Percentiles rank a stretch among this genome's conserved stretches.
phyloP scores from a whole-genome alignment of 1,284 basidiomycete genomes.

The Ustilago shanxiensis region DNA sequence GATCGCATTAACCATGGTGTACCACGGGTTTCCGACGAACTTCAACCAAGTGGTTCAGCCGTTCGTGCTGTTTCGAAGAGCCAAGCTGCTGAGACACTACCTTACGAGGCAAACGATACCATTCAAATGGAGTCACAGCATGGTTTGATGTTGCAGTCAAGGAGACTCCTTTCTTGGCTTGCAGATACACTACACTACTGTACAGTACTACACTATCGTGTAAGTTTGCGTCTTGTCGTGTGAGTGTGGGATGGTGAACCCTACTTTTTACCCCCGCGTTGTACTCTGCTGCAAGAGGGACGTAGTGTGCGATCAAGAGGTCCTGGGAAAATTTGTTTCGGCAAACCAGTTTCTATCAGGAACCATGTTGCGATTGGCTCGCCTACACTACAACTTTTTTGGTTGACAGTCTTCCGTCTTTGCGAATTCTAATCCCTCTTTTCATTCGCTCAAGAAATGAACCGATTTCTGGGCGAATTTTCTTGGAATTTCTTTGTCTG shows the following conservation, averaged over 20 bases:
- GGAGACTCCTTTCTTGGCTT: no score
- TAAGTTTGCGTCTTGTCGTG: neutral
- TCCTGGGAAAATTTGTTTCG: constrained; percentile 16
- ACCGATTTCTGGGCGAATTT: neutral
- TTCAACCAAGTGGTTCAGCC: neutral
- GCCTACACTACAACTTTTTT: neutral
- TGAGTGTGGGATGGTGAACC: neutral
- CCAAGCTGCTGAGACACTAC: neutral
- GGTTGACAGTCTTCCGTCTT: constrained; percentile 6
- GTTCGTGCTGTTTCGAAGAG: no score
- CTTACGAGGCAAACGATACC: no score
- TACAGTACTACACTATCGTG: no score
- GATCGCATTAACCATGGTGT: neutral
- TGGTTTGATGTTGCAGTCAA: neutral
- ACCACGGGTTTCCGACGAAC: neutral
- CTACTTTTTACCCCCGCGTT: constrained; percentile 4
- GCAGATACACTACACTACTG: no score
- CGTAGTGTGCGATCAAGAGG: constrained; percentile 5
- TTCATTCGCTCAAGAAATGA: neutral
- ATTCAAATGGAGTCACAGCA: neutral
- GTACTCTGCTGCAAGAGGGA: neutral
- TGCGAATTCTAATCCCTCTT: constrained; percentile 7
- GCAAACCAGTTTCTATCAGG: constrained; percentile 17
- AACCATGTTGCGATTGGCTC: constrained; percentile 22
- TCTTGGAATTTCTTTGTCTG: constrained; percentile 5